Evolutionary conservation across 768 basidiomycete genomes (phyloP).

Genomic region (Tricholoma hemisulphureum): DNA sequence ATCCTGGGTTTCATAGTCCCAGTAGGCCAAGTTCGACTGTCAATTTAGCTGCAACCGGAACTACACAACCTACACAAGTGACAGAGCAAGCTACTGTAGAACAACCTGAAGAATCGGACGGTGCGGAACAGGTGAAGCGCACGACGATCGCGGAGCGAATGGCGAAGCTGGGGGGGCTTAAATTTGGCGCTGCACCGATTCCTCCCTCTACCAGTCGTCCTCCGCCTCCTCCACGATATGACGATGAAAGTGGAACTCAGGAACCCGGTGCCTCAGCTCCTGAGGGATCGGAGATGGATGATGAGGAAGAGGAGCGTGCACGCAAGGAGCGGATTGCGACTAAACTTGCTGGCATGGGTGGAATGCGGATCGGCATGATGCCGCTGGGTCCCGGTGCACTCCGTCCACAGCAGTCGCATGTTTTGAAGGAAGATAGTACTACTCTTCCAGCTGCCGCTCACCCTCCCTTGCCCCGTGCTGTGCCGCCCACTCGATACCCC

Average conservation of each 20-base stretch:
- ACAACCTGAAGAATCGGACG: conserved; percentile 20
- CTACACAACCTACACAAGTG: conserved; percentile 9
- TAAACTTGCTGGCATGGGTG: conserved; percentile 55
- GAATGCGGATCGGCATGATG: conserved; percentile 59
- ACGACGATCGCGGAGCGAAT: conserved; percentile 89
- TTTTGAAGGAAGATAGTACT: conserved; percentile 17
- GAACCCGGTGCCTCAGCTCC: conserved; percentile 12
- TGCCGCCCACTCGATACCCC: conserved; percentile 18
- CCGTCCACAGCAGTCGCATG: conserved; percentile 32
- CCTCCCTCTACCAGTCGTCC: conserved; percentile 36
- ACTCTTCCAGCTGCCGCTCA: neutral
- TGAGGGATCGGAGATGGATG: conserved; percentile 31
- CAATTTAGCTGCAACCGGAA: conserved; percentile 14
- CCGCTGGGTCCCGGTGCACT: conserved; percentile 36
- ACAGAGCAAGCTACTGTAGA: conserved; percentile 9
- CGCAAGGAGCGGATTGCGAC: conserved; percentile 52
- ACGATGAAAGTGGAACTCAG: conserved; percentile 21
- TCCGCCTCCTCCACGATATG: conserved; percentile 35
- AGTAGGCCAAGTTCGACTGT: conserved; percentile 39
- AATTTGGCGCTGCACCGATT: conserved; percentile 69
- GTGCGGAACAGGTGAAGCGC: conserved; percentile 51
- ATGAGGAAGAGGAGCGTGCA: conserved; percentile 65
- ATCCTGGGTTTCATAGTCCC: conserved; percentile 60
- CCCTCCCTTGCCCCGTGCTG: conserved; percentile 11
- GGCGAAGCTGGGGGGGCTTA: conserved; percentile 87